phyloP scores from a whole-genome alignment of 176 grass and related monocot species.

The Oryza australiensis region DNA sequence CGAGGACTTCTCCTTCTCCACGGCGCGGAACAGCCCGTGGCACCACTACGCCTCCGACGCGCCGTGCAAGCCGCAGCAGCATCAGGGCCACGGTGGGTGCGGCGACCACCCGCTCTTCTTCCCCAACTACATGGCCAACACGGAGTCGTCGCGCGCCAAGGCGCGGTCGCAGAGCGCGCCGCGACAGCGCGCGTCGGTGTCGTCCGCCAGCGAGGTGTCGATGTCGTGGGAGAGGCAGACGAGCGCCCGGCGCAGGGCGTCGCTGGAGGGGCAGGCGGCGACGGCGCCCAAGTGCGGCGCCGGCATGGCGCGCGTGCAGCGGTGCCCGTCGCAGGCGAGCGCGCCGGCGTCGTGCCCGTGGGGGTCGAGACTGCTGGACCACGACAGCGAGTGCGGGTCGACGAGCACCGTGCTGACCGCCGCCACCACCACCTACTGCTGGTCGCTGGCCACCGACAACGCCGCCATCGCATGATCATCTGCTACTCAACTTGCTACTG shows the following conservation, averaged over 20 bases:
- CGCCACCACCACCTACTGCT: conserved; percentile 60
- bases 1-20: conserved; percentile 78
- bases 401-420: conserved; percentile 78
- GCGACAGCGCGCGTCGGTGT: conserved; percentile 55
- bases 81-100: background rate
- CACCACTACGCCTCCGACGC: background rate
- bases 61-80: conserved; percentile 12
- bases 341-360: conserved; percentile 51
- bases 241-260: conserved; percentile 43
- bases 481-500: background rate
- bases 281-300: background rate
- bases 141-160: conserved; percentile 79
- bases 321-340: conserved; percentile 53
- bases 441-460: conserved; percentile 38
- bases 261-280: conserved; percentile 49
- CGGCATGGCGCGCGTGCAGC: conserved; percentile 30
- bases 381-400: conserved; percentile 80
- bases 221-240: conserved; percentile 49
- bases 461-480: conserved; percentile 29
- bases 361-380: conserved; percentile 68
- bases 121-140: conserved; percentile 89
- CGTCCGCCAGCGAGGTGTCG: conserved; percentile 8
- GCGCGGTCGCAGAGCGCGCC: conserved; percentile 76
- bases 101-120: conserved; percentile 48
- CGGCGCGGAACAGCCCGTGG: conserved; percentile 49